These are phyloP conservation scores for Dothiorella sarmentorum DNA, from an alignment of 2,329 filamentous ascomycete genomes.

Conservation along the genomic window DNA sequence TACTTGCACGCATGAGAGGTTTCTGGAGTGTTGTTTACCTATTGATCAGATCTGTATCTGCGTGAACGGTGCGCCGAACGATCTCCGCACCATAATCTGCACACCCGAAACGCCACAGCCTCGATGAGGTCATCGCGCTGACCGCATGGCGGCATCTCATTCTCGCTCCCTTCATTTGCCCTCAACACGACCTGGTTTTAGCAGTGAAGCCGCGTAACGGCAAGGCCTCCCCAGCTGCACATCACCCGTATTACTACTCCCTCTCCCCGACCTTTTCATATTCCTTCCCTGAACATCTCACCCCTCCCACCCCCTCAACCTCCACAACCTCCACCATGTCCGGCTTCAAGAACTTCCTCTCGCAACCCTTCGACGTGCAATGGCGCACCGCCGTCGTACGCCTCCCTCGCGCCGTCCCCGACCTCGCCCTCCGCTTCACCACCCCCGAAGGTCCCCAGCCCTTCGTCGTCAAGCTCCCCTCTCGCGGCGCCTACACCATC, in stretches of 20 bases:
- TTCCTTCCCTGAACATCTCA: neutral
- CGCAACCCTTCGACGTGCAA: conserved; percentile 35
- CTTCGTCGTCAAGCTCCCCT: conserved; percentile 40
- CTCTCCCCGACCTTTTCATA: neutral
- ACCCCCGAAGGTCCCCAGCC: conserved; percentile 42
- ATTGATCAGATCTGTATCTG: too few relatives aligned
- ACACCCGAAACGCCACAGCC: neutral
- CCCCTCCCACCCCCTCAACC: neutral
- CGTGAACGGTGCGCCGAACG: too few relatives aligned
- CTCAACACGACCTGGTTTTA: neutral
- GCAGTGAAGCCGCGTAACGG: neutral
- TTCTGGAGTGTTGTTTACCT: too few relatives aligned
- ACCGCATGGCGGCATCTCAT: too few relatives aligned
- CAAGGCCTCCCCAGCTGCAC: neutral
- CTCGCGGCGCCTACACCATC: conserved; percentile 36
- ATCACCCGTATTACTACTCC: neutral
- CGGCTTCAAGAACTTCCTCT: conserved; percentile 28
- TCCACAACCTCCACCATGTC: conserved; percentile 2
- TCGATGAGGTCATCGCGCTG: neutral
- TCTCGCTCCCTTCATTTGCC: neutral
- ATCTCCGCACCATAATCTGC: too few relatives aligned
- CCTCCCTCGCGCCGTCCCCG: conserved; percentile 36
- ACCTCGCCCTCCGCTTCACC: conserved; percentile 37
- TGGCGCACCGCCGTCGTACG: conserved; percentile 39
- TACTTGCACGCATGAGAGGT: too few relatives aligned